phyloP scores from a whole-genome alignment of 176 grass and related monocot genomes.

The Coix lacrymajobi region DNA sequence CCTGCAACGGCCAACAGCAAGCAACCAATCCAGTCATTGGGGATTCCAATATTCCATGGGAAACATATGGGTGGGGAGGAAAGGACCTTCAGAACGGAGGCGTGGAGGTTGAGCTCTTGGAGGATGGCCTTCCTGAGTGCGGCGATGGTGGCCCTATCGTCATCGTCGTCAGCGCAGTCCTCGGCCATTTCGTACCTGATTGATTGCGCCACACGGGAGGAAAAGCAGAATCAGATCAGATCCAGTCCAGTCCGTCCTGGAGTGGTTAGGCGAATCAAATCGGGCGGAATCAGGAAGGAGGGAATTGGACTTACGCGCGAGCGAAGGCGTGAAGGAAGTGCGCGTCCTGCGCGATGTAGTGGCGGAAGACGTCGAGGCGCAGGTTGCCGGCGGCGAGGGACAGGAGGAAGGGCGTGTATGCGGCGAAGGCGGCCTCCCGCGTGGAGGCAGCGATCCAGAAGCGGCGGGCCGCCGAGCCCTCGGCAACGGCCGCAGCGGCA shows the following conservation, averaged over 20 bases:
- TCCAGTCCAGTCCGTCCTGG: not conserved
- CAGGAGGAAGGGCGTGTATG: slow-evolving; percentile 76
- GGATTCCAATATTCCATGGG: not conserved
- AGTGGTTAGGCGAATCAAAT: not conserved
- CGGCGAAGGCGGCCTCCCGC: slow-evolving; percentile 72
- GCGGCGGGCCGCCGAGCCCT: slow-evolving; percentile 66
- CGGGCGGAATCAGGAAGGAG: not conserved
- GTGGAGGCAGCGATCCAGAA: slow-evolving; percentile 71
- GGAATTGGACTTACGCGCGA: slow-evolving; percentile 48
- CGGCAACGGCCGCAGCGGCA: slow-evolving; percentile 38
- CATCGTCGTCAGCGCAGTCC: slow-evolving; percentile 89
- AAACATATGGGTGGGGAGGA: not conserved
- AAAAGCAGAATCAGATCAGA: slow-evolving; percentile 17
- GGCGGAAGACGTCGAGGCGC: slow-evolving; percentile 59
- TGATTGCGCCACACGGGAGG: not conserved
- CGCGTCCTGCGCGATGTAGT: slow-evolving; percentile 74
- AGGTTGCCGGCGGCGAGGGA: slow-evolving; percentile 69
- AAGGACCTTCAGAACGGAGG: slow-evolving; percentile 53
- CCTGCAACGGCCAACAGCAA: not conserved
- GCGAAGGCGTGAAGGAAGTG: slow-evolving; percentile 85
- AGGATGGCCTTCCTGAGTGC: slow-evolving; percentile 52
- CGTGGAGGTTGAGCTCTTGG: slow-evolving; percentile 68
- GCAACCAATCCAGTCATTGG: not conserved
- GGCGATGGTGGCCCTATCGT: slow-evolving; percentile 67
- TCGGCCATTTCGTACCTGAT: slow-evolving; percentile 87